Base-by-base conservation (phyloP, 805 yeast genomes). In the Priceomyces fermenticarens region DNA sequence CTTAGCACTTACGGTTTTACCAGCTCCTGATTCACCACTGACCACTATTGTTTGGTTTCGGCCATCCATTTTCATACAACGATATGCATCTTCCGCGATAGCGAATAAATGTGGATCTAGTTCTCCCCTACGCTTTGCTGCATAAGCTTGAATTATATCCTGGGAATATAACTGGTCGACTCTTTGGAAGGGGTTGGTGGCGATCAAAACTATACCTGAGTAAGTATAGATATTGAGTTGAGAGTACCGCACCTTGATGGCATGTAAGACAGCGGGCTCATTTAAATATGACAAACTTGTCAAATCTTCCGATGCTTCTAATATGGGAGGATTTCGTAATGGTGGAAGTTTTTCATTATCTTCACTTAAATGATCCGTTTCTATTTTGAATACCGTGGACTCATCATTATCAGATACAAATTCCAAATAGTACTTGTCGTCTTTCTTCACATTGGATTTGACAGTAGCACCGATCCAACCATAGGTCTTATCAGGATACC, bases 1-100 rank as follows among this genome's bases (percentile, higher is more conserved):
- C 62, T 91, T 91, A 30, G 99, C 99, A 47, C 93, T 83, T 32
- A 91, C 98, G 3, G 98, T 93, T 57, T 91, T 93, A 63, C 99
- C 99, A 23, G 99, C 98, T 65, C 99, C 99, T 5, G 96, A 87
- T 67, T 91, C 99, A 67, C 99, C 99, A 53, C 90, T 81, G 12
- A 91, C 98, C 12, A 91, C 97, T 47, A 91, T 90, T 1, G 99
- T 91, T 67, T 91, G 99, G 67, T 91, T 90, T 53, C 80, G 75
- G 31, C 78, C 71, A 53, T 88, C 95, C 36, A 83, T 75, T 55
- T 86, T 85, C 99, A 91, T 91, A 58, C 95, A 84, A 54, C 96
- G 77, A 62, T 89, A 90, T 4, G 98, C 97, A 56, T 93, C 97
- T 64, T 90, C 98, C 20, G 99, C 98, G 53, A 91, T 91, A 34